Base-by-base conservation (phyloP, 208 protist genomes). In the Polymyxa betae region DNA sequence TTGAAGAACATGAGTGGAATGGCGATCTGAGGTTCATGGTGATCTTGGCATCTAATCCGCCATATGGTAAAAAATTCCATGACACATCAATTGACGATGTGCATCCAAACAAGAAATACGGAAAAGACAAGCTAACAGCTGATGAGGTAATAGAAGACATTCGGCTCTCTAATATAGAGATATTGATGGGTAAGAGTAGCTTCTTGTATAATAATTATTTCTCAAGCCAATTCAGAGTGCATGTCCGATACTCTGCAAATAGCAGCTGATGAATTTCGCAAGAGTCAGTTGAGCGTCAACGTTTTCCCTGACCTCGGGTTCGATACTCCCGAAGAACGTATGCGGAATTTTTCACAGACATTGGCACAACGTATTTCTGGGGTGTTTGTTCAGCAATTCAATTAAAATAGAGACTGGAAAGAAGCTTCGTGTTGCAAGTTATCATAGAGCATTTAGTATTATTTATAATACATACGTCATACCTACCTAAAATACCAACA, bases 281-380 rank as follows among this genome's bases (percentile, higher is more conserved):
- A 5, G 16, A 5, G 35, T 35, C 5, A 45, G n/a, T 20, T 82
- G 16, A 5, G 10, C 35, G 72, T 82, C 16, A 82, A 43, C 5
- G n/a, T 82, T 20, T 82, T 82, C 72, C 72, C 72, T n/a, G 72
- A 82, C 72, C n/a, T 40, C 35, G 72, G 72, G 16, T 82, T 82
- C 72, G 72, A 40, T 40, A 20, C 16, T 20, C 35, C 72, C n/a
- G 5, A 5, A 20, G 72, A 82, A 38, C 72, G 72, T 20, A 35
- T 82, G 72, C 5, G 5, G 12, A 5, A 82, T 5, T 43, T 82
- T 38, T 82, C 72, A n/a, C 72, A 82, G 72, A 12, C 40, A 5
- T 43, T 82, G n/a, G 72, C 35, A 20, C 16, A 35, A 20, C 5
- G 40, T 38, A 35, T 82, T 43, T 35, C 72, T 5, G 35, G n/a